Conservation (phyloP, 2,329 filamentous ascomycete genomes). For the Xylaria sp. region DNA sequence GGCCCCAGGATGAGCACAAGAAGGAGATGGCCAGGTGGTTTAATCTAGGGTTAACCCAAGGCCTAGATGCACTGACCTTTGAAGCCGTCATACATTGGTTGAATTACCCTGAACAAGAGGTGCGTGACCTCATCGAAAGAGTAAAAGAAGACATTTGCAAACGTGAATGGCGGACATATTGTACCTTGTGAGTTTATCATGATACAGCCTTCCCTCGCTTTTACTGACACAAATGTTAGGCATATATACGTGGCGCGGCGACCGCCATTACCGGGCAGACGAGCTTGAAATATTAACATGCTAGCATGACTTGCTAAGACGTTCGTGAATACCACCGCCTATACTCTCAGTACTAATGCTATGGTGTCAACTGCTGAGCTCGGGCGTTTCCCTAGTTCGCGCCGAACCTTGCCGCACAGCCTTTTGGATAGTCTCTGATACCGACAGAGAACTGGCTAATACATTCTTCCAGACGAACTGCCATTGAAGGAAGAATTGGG, state of each 20-base stretch:
- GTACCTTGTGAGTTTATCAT: slow-evolving; percentile 69
- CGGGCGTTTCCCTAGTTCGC: slow-evolving; percentile 1
- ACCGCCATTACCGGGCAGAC: slow-evolving; percentile 34
- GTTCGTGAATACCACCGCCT: slow-evolving; percentile 30
- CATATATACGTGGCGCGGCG: slow-evolving; percentile 39
- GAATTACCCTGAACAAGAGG: slow-evolving; percentile 61
- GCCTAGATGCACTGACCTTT: slow-evolving; percentile 74
- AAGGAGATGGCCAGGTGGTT: slow-evolving; percentile 82
- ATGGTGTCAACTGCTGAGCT: slow-evolving; percentile 21
- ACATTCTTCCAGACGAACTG: not conserved
- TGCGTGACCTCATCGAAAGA: slow-evolving; percentile 68
- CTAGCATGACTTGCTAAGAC: slow-evolving; percentile 27
- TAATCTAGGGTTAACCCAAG: slow-evolving; percentile 76
- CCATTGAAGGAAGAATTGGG: not conserved
- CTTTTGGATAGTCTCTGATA: slow-evolving; percentile 4
- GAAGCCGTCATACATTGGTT: slow-evolving; percentile 70
- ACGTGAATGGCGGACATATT: slow-evolving; percentile 73
- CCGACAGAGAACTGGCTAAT: slow-evolving; percentile 2
- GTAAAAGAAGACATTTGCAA: slow-evolving; percentile 73
- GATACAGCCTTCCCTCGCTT: slow-evolving; percentile 6
- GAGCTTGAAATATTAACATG: slow-evolving; percentile 32
- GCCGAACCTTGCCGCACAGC: slow-evolving; percentile 5
- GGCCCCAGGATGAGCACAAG: slow-evolving; percentile 67
- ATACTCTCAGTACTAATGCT: slow-evolving; percentile 21
- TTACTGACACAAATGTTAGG: slow-evolving; percentile 32